A percentile compares a stretch with the other conserved stretches of the same genome.
These are phyloP conservation scores for Alternaria consortialis DNA, from an alignment of 2,329 filamentous ascomycete species.

Conservation along the genomic window DNA sequence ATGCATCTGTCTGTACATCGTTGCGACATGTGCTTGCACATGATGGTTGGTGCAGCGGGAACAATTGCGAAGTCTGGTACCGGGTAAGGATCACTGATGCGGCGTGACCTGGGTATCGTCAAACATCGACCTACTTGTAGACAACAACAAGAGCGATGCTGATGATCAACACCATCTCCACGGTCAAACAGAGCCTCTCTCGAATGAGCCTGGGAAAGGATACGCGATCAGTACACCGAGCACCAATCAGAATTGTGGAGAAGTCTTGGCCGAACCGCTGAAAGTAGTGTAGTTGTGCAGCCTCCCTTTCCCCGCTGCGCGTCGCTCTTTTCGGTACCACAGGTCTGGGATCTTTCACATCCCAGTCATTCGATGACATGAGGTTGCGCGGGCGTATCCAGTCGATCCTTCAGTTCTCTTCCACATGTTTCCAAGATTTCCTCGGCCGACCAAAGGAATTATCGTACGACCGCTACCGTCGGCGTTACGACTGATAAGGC, in stretches of 20 bases:
- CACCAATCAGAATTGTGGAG: slow-evolving; percentile 3
- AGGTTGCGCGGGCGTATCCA: background rate
- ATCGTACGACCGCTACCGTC: background rate
- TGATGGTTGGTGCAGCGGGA: background rate
- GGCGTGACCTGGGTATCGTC: background rate
- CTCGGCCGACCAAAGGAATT: background rate
- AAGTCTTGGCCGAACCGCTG: background rate
- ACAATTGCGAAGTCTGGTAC: background rate
- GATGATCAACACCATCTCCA: background rate
- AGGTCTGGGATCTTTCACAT: slow-evolving; percentile 1
- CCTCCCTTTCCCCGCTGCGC: slow-evolving; percentile 12
- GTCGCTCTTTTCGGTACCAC: slow-evolving; percentile 10
- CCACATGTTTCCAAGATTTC: background rate
- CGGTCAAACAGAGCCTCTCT: background rate
- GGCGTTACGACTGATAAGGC: background rate
- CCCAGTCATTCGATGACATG: background rate
- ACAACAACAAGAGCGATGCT: background rate
- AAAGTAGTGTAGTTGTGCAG: slow-evolving; percentile 5
- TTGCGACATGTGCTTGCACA: background rate
- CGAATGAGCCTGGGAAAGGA: background rate
- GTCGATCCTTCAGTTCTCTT: background rate
- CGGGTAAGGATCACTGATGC: background rate
- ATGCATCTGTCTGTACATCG: background rate
- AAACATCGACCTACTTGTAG: background rate
- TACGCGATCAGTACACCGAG: background rate